Base-by-base conservation (phyloP, 768 basidiomycete species). In the Pisolithus orientalis region DNA sequence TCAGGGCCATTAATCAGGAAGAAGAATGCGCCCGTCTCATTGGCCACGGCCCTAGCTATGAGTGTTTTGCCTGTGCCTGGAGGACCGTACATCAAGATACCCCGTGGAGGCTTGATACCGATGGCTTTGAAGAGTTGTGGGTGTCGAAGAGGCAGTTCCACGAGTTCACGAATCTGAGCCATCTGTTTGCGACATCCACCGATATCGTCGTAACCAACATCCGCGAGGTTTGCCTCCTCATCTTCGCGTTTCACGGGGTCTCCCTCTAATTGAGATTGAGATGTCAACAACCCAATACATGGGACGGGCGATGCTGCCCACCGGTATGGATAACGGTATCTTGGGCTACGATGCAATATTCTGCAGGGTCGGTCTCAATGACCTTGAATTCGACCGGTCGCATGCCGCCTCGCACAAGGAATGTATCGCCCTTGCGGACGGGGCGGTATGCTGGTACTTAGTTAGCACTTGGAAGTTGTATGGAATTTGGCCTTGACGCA, bases 1-100 rank as follows among this genome's bases (percentile, higher is more conserved):
- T 99, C 96, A 49, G 96, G 96, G 50, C 96, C 96, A 66, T 98
- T 99, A 74, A 99, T 99, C 46, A 98, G 75, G 85, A 99, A 99
- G 82, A 99, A 99, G 83, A 99, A 99, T 13, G 96, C 96, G 45
- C 96, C 96, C 27, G 96, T 99, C 73, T 99, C 96, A 68, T 99
- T 99, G 57, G 96, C 96, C 44, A 99, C 96, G 6, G 96, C 96
- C 61, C 96, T 86, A 48, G 96, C 96, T 94, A 99, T 99, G 59
- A 99, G 82, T 6, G 96, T 98, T 76, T 98, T 99, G 79, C 96
- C 96, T 25, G 95, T 98, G 78, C 96, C 96, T 31, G 95, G 95
- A 57, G 95, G 95, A 51, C 95, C 95, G 65, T 82, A 99, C 92
- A 99, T 89, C 59, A 99, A 85, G 64, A 99, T 94, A 80, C 95